Conservation (phyloP, 2,329 filamentous ascomycete species). For the Epichloe baconii region DNA sequence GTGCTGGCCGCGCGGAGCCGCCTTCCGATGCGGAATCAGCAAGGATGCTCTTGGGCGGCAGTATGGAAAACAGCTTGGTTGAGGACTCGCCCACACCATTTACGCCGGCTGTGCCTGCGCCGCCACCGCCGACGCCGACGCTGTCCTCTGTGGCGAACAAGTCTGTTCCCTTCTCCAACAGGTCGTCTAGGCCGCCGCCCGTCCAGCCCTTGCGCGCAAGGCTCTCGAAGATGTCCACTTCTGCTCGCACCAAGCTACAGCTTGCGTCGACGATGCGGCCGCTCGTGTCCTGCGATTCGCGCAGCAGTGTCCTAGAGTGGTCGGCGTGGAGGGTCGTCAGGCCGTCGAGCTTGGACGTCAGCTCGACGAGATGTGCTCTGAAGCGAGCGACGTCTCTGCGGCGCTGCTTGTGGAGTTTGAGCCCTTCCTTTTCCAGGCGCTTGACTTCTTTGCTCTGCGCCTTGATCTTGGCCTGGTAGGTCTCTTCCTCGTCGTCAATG, state of each 20-base stretch:
- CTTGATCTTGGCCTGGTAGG: constrained; percentile 42
- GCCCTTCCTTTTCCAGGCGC: constrained; percentile 49
- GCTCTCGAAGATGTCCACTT: constrained; percentile 57
- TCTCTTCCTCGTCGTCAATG: constrained; percentile 51
- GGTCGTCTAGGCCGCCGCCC: constrained; percentile 52
- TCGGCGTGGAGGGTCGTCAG: constrained; percentile 46
- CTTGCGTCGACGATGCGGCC: constrained; percentile 48
- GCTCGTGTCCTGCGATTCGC: constrained; percentile 53
- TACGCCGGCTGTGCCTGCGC: not conserved
- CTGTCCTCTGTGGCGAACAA: constrained; percentile 38
- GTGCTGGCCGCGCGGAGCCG: constrained; percentile 15
- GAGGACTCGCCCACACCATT: constrained; percentile 18
- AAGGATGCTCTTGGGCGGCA: constrained; percentile 51
- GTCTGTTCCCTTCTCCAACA: constrained; percentile 51
- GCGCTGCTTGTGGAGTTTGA: constrained; percentile 47
- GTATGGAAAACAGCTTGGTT: constrained; percentile 48
- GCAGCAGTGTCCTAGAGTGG: constrained; percentile 45
- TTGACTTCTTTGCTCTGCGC: constrained; percentile 47
- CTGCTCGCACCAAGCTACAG: constrained; percentile 51
- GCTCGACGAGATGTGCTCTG: constrained; percentile 47
- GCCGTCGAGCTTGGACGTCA: constrained; percentile 49
- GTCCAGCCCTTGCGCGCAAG: constrained; percentile 55
- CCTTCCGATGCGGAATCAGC: constrained; percentile 33
- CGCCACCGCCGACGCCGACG: constrained; percentile 12
- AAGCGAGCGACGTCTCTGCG: constrained; percentile 49